A percentile compares a stretch with the other conserved stretches of the same genome.
Conservation (phyloP, 2,329 filamentous ascomycete species). For the Elsinoe batatas region DNA sequence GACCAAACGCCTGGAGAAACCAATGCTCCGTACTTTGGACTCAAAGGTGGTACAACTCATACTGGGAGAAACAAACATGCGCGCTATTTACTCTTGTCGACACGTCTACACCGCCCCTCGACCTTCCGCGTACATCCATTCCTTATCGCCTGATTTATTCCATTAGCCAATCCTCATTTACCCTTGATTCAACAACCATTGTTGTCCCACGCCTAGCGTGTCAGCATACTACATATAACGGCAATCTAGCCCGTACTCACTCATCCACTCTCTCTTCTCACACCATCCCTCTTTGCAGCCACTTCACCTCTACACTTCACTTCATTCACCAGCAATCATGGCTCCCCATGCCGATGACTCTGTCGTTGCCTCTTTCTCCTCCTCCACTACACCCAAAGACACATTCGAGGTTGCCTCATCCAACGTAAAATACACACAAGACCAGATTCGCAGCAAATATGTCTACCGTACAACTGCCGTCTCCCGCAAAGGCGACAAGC, state of each 20-base stretch:
- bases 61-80: conserved; percentile 14
- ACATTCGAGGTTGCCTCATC: conserved; percentile 78
- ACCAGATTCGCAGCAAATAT: conserved; percentile 86
- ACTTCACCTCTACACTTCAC: neutral
- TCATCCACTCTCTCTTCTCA: neutral
- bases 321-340: conserved; percentile 49
- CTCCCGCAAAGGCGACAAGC: conserved; percentile 57
- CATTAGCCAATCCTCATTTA: neutral
- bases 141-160: neutral
- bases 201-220: neutral
- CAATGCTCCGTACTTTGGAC: conserved; percentile 3
- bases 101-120: neutral
- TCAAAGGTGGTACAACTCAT: conserved; percentile 11
- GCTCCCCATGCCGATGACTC: conserved; percentile 78
- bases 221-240: neutral
- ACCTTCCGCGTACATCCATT: conserved; percentile 8
- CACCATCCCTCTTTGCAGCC: neutral
- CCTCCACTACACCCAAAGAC: conserved; percentile 28
- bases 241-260: neutral
- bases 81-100: conserved; percentile 11
- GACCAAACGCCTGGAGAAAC: conserved; percentile 13
- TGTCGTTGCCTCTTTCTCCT: conserved; percentile 17
- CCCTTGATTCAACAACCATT: neutral
- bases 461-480: conserved; percentile 91
- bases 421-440: conserved; percentile 83